These are phyloP conservation scores for Aaosphaeria arxii DNA, from an alignment of 2,329 filamentous ascomycete genomes.

Conservation along the genomic window DNA sequence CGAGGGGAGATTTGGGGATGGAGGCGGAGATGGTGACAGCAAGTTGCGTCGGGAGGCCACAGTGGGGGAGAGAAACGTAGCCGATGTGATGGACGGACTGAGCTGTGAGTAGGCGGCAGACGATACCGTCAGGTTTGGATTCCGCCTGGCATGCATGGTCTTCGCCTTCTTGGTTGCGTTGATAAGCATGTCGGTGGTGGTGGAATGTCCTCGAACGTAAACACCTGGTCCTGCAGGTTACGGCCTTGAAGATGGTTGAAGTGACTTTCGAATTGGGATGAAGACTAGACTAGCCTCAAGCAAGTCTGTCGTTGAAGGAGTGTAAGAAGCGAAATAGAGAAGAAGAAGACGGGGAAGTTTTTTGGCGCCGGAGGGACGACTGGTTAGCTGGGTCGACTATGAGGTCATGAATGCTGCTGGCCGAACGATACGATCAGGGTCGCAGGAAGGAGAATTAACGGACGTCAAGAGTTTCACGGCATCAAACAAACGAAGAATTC, in stretches of 20 bases:
- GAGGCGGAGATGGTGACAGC: conserved; percentile 67
- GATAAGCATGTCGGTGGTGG: conserved; percentile 26
- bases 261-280: neutral
- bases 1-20: conserved; percentile 68
- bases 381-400: conserved; percentile 4
- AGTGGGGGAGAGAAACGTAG: conserved; percentile 34
- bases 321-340: conserved; percentile 19
- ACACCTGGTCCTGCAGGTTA: neutral
- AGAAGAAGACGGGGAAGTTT: neutral
- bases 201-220: neutral
- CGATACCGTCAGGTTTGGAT: conserved; percentile 46
- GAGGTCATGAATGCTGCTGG: neutral
- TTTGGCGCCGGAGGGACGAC: neutral
- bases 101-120: conserved; percentile 36
- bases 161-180: conserved; percentile 32
- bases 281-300: conserved; percentile 8
- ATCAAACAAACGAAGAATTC: conserved; percentile 19
- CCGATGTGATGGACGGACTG: conserved; percentile 33
- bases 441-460: conserved; percentile 4
- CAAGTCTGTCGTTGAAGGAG: conserved; percentile 8
- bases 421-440: neutral
- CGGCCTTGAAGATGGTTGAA: conserved; percentile 6
- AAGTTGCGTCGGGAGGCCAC: conserved; percentile 49
- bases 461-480: conserved; percentile 4
- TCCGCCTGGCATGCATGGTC: conserved; percentile 46